A percentile compares a stretch with the other conserved stretches of the same genome.
phyloP scores from a whole-genome alignment of 495 filamentous ascomycete genomes.

The Amphirosellinia nigrospora region DNA sequence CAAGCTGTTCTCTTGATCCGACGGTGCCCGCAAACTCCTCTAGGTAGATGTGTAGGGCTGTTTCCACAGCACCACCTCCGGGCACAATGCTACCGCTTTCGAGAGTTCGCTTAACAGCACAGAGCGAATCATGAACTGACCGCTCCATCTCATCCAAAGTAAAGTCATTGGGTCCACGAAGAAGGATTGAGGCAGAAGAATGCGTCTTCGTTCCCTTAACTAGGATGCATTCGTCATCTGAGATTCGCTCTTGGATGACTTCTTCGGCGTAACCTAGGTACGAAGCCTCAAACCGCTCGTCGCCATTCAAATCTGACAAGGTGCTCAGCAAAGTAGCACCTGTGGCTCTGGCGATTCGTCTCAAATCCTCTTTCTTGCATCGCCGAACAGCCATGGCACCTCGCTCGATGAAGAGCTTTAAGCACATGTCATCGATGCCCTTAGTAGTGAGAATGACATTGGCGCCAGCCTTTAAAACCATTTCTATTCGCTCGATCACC shows the following conservation, averaged over 20 bases:
- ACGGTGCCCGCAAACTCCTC: conserved; percentile 99
- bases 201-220: conserved; percentile 95
- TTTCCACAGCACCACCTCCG: conserved; percentile 95
- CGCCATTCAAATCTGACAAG: conserved; percentile 94
- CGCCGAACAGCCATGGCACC: conserved; percentile 95
- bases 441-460: conserved; percentile 98
- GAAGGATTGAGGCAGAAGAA: conserved; percentile 93
- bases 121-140: conserved; percentile 95
- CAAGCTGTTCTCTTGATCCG: conserved; percentile 95
- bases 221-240: conserved; percentile 97
- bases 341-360: conserved; percentile 94
- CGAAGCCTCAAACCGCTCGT: conserved; percentile 93
- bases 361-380: conserved; percentile 98
- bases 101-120: conserved; percentile 94
- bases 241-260: conserved; percentile 95
- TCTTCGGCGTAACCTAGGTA: conserved; percentile 91
- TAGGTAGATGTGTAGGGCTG: conserved; percentile 97
- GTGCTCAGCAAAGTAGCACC: conserved; percentile 91
- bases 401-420: conserved; percentile 94
- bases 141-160: conserved; percentile 99
- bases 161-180: conserved; percentile 95
- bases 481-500: conserved; percentile 91
- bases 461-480: conserved; percentile 96
- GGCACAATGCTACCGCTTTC: conserved; percentile 97
- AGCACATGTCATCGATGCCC: conserved; percentile 93